phyloP scores from a whole-genome alignment of 2,329 filamentous ascomycete genomes.

The Raffaelea deltoideospora region DNA sequence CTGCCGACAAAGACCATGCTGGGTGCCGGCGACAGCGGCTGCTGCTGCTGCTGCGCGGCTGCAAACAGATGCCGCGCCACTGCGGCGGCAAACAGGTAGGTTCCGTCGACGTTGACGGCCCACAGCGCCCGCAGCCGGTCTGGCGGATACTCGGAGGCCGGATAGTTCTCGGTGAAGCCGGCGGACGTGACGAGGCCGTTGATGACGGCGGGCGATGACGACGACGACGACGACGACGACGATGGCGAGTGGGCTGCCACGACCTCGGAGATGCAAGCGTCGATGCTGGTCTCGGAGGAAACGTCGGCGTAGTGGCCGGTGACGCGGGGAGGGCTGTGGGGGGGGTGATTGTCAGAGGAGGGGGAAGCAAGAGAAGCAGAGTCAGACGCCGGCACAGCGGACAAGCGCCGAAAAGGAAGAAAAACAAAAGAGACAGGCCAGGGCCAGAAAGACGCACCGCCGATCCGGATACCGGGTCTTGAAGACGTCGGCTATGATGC shows the following conservation, averaged over 20 bases:
- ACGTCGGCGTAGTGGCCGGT: slow-evolving; percentile 88
- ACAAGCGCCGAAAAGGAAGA: background rate
- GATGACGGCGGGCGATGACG: slow-evolving; percentile 37
- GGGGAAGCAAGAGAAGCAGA: background rate
- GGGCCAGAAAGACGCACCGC: slow-evolving; percentile 28
- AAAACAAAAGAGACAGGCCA: background rate
- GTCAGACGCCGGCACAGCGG: background rate
- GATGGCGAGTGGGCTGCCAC: slow-evolving; percentile 45
- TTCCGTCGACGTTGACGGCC: slow-evolving; percentile 86
- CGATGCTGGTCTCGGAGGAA: slow-evolving; percentile 63
- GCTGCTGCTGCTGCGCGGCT: too few relatives aligned
- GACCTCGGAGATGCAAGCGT: slow-evolving; percentile 55
- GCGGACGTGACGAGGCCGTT: slow-evolving; percentile 92
- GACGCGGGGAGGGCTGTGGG: slow-evolving; percentile 48
- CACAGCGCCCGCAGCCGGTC: slow-evolving; percentile 88
- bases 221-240: background rate
- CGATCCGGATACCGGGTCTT: slow-evolving; percentile 63
- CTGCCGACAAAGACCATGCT: slow-evolving; percentile 91
- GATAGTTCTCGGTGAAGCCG: slow-evolving; percentile 91
- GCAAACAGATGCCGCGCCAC: slow-evolving; percentile 83
- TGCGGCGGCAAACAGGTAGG: slow-evolving; percentile 72
- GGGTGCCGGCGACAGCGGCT: slow-evolving; percentile 45
- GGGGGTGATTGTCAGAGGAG: background rate
- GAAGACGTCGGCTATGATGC: slow-evolving; percentile 61
- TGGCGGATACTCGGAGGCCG: slow-evolving; percentile 78